Percentiles rank a stretch among this genome's conserved stretches.
Evolutionary conservation across 495 filamentous ascomycete genomes (phyloP).

Genomic region (Trichoderma parareesei): DNA sequence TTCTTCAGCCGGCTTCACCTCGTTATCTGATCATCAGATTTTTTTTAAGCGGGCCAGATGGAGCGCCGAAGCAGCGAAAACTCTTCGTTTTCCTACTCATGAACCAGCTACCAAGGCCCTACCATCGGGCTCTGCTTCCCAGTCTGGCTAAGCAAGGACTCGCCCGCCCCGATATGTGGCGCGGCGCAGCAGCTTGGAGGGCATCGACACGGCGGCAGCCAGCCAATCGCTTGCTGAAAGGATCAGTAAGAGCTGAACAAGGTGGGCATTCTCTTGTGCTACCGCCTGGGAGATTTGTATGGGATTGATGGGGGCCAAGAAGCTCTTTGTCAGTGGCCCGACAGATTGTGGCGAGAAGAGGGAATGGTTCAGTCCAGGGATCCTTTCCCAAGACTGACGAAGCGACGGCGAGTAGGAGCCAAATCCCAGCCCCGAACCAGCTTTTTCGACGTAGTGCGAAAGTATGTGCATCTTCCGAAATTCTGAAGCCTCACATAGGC

Average conservation of each 20-base stretch:
- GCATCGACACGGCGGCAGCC: not conserved
- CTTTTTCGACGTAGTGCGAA: too few relatives aligned
- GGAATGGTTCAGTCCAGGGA: not conserved
- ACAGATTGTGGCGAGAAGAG: not conserved
- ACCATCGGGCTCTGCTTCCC: not conserved
- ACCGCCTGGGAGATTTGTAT: not conserved
- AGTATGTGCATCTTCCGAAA: too few relatives aligned
- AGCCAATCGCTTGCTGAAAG: not conserved
- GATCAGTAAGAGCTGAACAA: not conserved
- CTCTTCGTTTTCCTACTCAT: not conserved
- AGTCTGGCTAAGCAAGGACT: conserved; percentile 2
- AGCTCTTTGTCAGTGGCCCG: not conserved
- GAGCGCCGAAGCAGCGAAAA: not conserved
- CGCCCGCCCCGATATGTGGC: not conserved
- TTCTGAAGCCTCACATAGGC: not conserved
- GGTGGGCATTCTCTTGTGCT: not conserved
- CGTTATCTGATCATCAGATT: conserved; percentile 8
- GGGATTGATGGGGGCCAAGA: not conserved
- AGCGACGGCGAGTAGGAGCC: too few relatives aligned
- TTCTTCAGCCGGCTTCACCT: not conserved
- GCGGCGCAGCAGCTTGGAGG: not conserved
- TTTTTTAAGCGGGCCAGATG: not conserved
- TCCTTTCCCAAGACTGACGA: too few relatives aligned
- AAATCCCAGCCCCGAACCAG: too few relatives aligned
- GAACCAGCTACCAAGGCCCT: not conserved